Base-by-base conservation (phyloP, 441 rosid genomes). In the Croton laevigatus region DNA sequence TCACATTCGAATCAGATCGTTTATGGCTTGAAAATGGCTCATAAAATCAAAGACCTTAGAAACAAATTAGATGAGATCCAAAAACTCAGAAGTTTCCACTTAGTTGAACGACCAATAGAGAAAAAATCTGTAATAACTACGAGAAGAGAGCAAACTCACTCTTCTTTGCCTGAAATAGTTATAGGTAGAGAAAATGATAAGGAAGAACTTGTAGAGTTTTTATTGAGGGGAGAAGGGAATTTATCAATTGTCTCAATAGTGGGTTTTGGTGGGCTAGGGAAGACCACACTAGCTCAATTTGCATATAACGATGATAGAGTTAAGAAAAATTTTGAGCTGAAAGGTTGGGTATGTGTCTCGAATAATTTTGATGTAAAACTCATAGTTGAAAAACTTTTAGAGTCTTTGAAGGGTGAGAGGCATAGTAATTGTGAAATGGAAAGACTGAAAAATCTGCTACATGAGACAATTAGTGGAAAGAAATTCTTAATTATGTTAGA, bases 261-360 rank as follows among this genome's bases (percentile, higher is more conserved):
- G n/a, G n/a, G n/a, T n/a, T n/a, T 72, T 2, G 76, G 71, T 0
- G 79, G 83, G 14, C 9, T 80, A 5, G 83, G 81, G 6, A 80
- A 80, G 63, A 80, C 83, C 0, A 52, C 81, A 8, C 63, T 80
- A 16, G 81, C 81, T n/a, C 68, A 81, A 54, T 34, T 27, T 22
- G 65, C 71, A 0, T 81, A 19, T 44, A 73, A 81, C 59, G 76
- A 76, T 32, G 54, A 20, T 0, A 58, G 13, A 58, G 59, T 54
- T 22, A 6, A 7, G 12, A 19, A 10, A 0, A 3, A 22, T 54
- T 54, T 22, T 22, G 59, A 22, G 12, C 12, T 22, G 8, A 54
- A 54, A 22, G 3, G 9, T 8, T 54, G 59, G 59, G 59, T 9
- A 20, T 54, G 34, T 22, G 34, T 54, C 10, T 54, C 59, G 3